A percentile compares a stretch with the other conserved stretches of the same genome.
Evolutionary conservation across 1,139 yeast species (phyloP).

Genomic region (Debaryomyces subglobosus): DNA sequence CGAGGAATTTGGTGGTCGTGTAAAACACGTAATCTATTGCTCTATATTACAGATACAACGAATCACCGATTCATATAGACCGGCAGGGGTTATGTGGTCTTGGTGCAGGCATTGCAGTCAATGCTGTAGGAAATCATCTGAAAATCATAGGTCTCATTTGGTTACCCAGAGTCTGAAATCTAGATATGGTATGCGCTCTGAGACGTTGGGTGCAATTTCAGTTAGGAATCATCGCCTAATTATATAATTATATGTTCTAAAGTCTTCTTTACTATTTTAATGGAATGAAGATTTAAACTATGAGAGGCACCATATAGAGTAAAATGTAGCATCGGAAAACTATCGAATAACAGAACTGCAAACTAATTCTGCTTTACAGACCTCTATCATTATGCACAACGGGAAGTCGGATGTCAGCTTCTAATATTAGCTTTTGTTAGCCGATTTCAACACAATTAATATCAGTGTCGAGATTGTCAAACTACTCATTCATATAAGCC

Average conservation of each 20-base stretch:
- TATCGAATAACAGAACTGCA: background rate
- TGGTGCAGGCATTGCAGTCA: background rate
- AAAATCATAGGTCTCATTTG: background rate
- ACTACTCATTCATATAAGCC: constrained; percentile 22
- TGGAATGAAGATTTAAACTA: background rate
- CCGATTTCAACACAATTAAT: background rate
- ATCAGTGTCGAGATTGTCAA: background rate
- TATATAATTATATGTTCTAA: background rate
- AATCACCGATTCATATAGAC: background rate
- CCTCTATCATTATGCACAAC: background rate
- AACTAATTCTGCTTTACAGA: background rate
- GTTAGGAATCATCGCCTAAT: background rate
- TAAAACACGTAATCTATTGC: background rate
- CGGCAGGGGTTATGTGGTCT: background rate
- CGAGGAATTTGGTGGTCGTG: constrained; percentile 2
- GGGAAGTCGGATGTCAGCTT: background rate
- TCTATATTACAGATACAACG: background rate
- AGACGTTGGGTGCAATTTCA: background rate
- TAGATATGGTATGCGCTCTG: background rate
- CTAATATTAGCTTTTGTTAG: background rate
- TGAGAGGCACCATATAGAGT: background rate
- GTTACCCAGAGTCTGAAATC: background rate
- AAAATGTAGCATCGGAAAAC: background rate
- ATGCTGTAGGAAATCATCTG: background rate
- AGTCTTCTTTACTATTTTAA: background rate